phyloP scores from a whole-genome alignment of 2,329 filamentous ascomycete species.

The Aspergillus sojae region DNA sequence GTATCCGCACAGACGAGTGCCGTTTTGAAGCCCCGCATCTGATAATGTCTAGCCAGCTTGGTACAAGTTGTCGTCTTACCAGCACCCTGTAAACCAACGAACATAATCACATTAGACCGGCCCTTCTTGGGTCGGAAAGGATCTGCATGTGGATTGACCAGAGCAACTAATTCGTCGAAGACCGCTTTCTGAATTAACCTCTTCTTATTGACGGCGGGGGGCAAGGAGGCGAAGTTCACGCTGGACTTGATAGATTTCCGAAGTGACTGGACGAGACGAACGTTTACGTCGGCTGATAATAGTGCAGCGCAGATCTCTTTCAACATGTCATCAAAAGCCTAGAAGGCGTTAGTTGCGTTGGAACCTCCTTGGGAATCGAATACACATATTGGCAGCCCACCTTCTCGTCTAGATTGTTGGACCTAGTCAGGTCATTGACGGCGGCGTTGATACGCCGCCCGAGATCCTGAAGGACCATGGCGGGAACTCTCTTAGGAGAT shows the following conservation, averaged over 20 bases:
- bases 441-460: slow-evolving; percentile 98
- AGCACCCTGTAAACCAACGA: slow-evolving; percentile 94
- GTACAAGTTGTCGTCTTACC: slow-evolving; percentile 99
- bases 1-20: slow-evolving; percentile 97
- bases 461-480: slow-evolving; percentile 98
- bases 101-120: slow-evolving; percentile 97
- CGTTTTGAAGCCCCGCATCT: slow-evolving; percentile 86
- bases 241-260: slow-evolving; percentile 88
- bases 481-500: slow-evolving; percentile 17
- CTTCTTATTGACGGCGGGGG: slow-evolving; percentile 94
- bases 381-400: slow-evolving; percentile 46
- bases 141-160: slow-evolving; percentile 93
- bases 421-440: slow-evolving; percentile 87
- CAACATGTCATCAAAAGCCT: slow-evolving; percentile 97
- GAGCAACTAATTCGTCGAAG: slow-evolving; percentile 92
- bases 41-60: slow-evolving; percentile 92
- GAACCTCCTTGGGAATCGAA: slow-evolving; percentile 10
- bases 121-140: slow-evolving; percentile 97
- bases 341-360: slow-evolving; percentile 4
- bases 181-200: slow-evolving; percentile 96
- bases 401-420: slow-evolving; percentile 95
- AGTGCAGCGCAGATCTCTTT: slow-evolving; percentile 97
- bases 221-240: slow-evolving; percentile 94
- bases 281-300: slow-evolving; percentile 95
- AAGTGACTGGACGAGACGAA: slow-evolving; percentile 85